Percentiles rank a stretch among this genome's conserved stretches.
phyloP scores from a whole-genome alignment of 148 eudicot species.

The Arbutus unedo region DNA sequence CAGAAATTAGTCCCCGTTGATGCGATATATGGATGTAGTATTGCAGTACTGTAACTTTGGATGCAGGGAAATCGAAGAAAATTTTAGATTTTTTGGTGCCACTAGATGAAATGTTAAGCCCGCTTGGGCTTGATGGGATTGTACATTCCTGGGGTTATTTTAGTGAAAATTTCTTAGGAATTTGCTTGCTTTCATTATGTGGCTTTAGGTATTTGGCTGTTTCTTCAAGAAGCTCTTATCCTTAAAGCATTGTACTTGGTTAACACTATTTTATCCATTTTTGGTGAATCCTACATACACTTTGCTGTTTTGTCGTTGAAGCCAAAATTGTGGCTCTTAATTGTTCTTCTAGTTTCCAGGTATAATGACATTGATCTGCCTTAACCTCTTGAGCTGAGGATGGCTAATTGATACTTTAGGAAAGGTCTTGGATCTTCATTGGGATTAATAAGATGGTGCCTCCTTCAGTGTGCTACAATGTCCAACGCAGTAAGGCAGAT shows the following conservation, averaged over 20 bases:
- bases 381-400: not conserved
- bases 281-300: not conserved
- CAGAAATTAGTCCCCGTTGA: not conserved
- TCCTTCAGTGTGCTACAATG: not conserved
- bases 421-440: not conserved
- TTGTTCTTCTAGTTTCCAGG: not conserved
- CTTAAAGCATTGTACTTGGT: not conserved
- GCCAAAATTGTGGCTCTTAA: not conserved
- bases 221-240: not conserved
- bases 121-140: not conserved
- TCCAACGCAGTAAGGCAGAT: not conserved
- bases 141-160: not conserved
- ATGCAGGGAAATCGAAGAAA: slow-evolving; percentile 11
- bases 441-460: not conserved
- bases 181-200: slow-evolving; percentile 1
- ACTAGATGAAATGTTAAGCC: not conserved
- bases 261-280: not conserved
- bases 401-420: not conserved
- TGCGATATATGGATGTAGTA: not conserved
- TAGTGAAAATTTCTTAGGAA: not conserved
- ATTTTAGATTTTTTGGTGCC: not conserved
- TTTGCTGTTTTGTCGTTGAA: too few species aligned
- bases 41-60: not conserved
- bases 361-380: not conserved
- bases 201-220: not conserved